Percentiles rank a stretch among this genome's conserved stretches.
Conservation (phyloP, 2,329 filamentous ascomycete genomes). For the Aspergillus cejpii region DNA sequence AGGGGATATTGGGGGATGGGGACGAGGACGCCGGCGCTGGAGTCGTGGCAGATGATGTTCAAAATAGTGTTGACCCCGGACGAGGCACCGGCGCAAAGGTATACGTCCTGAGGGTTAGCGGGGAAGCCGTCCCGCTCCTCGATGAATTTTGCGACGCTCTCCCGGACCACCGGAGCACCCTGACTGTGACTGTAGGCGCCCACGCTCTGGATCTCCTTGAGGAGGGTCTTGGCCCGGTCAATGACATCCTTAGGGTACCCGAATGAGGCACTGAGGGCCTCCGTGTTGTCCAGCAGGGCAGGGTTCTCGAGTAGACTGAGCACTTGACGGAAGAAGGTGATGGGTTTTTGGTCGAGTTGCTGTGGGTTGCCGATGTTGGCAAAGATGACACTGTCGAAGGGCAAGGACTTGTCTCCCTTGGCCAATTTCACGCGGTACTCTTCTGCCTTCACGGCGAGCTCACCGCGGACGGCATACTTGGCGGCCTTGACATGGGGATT, state of each 20-base stretch:
- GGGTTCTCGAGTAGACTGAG: conserved; percentile 91
- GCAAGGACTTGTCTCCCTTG: conserved; percentile 52
- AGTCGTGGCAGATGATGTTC: conserved; percentile 73
- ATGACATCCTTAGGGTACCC: conserved; percentile 89
- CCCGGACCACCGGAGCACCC: conserved; percentile 75
- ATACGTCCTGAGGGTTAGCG: conserved; percentile 72
- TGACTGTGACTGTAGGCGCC: conserved; percentile 95
- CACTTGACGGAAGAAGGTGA: conserved; percentile 98
- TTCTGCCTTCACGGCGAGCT: conserved; percentile 89
- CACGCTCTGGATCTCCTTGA: conserved; percentile 80
- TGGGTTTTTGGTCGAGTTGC: conserved; percentile 97
- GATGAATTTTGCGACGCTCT: conserved; percentile 88
- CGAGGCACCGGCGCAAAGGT: conserved; percentile 84
- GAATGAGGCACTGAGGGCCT: conserved; percentile 66
- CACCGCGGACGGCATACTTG: conserved; percentile 93
- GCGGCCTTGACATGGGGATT: conserved; percentile 81
- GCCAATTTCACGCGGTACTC: conserved; percentile 70
- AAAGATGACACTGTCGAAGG: conserved; percentile 85
- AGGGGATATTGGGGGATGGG: conserved; percentile 97
- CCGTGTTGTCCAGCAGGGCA: conserved; percentile 69
- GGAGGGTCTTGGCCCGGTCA: conserved; percentile 69
- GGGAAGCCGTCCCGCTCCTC: conserved; percentile 87
- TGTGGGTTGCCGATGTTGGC: conserved; percentile 99
- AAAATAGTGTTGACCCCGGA: conserved; percentile 92
- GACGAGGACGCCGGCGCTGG: conserved; percentile 75